phyloP scores from a whole-genome alignment of 192 early-diverging fungal species.

The Phlyctochytrium planicorne region DNA sequence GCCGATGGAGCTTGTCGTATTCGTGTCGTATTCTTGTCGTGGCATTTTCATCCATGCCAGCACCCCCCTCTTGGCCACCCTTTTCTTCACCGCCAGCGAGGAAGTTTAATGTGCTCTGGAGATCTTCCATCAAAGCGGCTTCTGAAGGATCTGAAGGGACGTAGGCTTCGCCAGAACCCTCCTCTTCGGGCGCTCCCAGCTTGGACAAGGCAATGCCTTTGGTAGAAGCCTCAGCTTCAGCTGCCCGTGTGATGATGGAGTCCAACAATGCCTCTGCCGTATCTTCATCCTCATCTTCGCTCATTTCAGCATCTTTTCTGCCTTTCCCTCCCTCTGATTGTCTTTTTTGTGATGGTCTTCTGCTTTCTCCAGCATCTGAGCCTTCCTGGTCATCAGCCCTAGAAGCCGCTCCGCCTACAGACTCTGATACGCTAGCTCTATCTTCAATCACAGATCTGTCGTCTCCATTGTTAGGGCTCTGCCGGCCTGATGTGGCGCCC shows the following conservation, averaged over 20 bases:
- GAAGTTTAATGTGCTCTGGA: neutral
- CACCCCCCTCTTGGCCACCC: neutral
- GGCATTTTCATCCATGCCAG: neutral
- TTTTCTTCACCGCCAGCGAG: neutral
- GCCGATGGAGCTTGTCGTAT: constrained; percentile 51
- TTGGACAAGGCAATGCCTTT: neutral
- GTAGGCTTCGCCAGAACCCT: neutral
- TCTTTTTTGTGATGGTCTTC: no score
- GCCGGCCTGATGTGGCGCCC: no score
- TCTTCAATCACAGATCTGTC: no score
- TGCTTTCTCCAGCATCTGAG: no score
- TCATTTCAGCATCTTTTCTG: no score
- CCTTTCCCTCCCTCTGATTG: no score
- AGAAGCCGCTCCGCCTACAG: no score
- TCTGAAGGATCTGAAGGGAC: neutral
- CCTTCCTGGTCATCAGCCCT: no score
- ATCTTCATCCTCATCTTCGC: no score
- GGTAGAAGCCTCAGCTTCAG: neutral
- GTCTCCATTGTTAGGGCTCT: no score
- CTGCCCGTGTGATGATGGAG: neutral
- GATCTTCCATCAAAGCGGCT: neutral
- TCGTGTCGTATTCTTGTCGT: constrained; percentile 12
- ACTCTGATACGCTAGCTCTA: no score
- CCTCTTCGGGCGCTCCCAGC: neutral
- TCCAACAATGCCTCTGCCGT: neutral